Conservation (phyloP, 179 eudicot genomes). For the Beta macrorhiza region DNA sequence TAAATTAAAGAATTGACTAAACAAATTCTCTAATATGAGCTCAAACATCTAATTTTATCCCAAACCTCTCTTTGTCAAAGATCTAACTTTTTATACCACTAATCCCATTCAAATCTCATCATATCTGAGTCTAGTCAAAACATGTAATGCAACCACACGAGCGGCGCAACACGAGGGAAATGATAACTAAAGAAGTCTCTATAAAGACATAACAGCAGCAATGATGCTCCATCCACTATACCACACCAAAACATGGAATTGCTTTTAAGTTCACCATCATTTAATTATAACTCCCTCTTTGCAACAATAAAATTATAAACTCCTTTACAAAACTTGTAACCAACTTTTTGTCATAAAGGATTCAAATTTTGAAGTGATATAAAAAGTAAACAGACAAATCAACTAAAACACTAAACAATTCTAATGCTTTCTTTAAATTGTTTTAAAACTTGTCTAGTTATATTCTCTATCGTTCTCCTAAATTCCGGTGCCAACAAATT, state of each 20-base stretch:
- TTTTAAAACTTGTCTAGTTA: no score
- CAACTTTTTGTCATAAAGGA: background rate
- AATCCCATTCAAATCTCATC: constrained; percentile 15
- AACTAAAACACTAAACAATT: no score
- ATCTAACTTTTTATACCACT: constrained; percentile 14
- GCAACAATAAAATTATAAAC: background rate
- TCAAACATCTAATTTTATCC: no score
- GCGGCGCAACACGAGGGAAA: constrained; percentile 21
- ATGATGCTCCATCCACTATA: constrained; percentile 25
- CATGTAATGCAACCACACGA: constrained; percentile 25
- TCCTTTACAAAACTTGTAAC: no score
- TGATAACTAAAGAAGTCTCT: constrained; percentile 1
- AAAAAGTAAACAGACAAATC: no score
- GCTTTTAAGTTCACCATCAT: constrained; percentile 19
- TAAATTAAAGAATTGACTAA: no score
- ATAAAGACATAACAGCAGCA: background rate
- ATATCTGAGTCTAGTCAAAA: constrained; percentile 22
- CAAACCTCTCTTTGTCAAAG: no score
- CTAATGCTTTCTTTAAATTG: no score
- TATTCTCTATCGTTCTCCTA: no score
- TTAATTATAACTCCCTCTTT: background rate
- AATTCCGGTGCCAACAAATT: no score
- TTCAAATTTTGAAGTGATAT: no score
- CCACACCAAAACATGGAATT: constrained; percentile 21
- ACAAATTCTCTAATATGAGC: no score